These are phyloP conservation scores for Brachypodium distachyon DNA, from an alignment of 202 grass and related monocot genomes.

Conservation along the genomic window DNA sequence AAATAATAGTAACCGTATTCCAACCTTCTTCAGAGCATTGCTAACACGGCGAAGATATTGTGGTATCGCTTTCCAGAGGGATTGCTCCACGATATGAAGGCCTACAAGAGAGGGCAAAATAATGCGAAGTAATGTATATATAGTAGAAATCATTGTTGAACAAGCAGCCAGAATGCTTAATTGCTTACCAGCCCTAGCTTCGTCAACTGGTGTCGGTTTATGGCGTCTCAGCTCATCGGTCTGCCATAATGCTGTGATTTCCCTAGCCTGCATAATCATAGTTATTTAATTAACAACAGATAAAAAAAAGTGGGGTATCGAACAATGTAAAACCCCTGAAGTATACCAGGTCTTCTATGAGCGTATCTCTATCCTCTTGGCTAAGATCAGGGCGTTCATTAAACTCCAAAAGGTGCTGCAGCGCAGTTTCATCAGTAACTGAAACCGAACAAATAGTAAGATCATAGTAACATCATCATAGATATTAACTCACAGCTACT, in stretches of 20 bases:
- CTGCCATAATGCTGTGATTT: constrained; percentile 94
- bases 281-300: neutral
- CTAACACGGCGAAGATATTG: constrained; percentile 94
- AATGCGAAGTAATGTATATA: neutral
- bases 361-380: constrained; percentile 84
- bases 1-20: neutral
- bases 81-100: constrained; percentile 95
- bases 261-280: constrained; percentile 44
- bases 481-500: constrained; percentile 61
- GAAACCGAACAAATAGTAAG: neutral
- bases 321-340: neutral
- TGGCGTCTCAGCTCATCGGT: constrained; percentile 94
- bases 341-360: constrained; percentile 88
- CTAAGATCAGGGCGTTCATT: constrained; percentile 88
- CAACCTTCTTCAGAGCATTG: constrained; percentile 87
- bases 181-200: constrained; percentile 74
- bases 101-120: constrained; percentile 25
- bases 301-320: neutral
- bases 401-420: constrained; percentile 85
- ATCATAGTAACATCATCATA: neutral
- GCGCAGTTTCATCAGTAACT: neutral
- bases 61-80: constrained; percentile 89
- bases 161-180: neutral
- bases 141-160: constrained; percentile 3
- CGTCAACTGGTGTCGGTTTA: constrained; percentile 94